These are phyloP conservation scores for Cyphellophora attinorum DNA, from an alignment of 2,329 filamentous ascomycete species.

Conservation along the genomic window DNA sequence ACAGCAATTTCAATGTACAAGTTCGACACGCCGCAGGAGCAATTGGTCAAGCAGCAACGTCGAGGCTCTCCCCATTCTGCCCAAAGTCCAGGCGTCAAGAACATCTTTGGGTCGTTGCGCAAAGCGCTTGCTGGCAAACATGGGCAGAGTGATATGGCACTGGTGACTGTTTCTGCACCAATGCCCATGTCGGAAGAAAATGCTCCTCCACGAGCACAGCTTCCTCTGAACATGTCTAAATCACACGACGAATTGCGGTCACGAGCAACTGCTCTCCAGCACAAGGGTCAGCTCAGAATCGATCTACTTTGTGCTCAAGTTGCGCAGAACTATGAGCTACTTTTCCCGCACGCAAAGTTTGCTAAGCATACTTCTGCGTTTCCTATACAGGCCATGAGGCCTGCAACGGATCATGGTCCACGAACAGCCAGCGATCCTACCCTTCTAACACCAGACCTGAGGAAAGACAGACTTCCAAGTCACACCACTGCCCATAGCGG, in stretches of 20 bases:
- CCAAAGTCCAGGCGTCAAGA: slow-evolving; percentile 63
- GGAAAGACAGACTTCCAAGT: slow-evolving; percentile 29
- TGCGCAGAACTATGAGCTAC: slow-evolving; percentile 68
- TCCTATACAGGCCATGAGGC: slow-evolving; percentile 14
- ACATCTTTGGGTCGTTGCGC: slow-evolving; percentile 75
- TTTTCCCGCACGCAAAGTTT: slow-evolving; percentile 55
- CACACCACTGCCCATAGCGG: slow-evolving; percentile 71
- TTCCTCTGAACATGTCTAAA: slow-evolving; percentile 36
- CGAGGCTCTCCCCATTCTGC: slow-evolving; percentile 19
- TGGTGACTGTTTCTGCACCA: slow-evolving; percentile 14
- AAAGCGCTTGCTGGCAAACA: slow-evolving; percentile 62
- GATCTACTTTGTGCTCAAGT: slow-evolving; percentile 74
- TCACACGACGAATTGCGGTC: slow-evolving; percentile 34
- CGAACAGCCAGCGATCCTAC: slow-evolving; percentile 8
- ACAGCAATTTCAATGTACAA: slow-evolving; percentile 35
- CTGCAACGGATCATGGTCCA: slow-evolving; percentile 5
- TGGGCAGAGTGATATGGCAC: slow-evolving; percentile 17
- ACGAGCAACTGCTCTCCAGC: slow-evolving; percentile 24
- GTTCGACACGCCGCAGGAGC: slow-evolving; percentile 11
- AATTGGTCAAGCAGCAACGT: slow-evolving; percentile 13
- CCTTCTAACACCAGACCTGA: slow-evolving; percentile 2
- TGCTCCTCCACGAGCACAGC: slow-evolving; percentile 22
- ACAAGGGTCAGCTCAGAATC: slow-evolving; percentile 53
- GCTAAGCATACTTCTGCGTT: slow-evolving; percentile 2
- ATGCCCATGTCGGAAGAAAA: slow-evolving; percentile 24